These are phyloP conservation scores for Nematodospora valgi DNA, from an alignment of 805 yeast genomes.

Conservation along the genomic window DNA sequence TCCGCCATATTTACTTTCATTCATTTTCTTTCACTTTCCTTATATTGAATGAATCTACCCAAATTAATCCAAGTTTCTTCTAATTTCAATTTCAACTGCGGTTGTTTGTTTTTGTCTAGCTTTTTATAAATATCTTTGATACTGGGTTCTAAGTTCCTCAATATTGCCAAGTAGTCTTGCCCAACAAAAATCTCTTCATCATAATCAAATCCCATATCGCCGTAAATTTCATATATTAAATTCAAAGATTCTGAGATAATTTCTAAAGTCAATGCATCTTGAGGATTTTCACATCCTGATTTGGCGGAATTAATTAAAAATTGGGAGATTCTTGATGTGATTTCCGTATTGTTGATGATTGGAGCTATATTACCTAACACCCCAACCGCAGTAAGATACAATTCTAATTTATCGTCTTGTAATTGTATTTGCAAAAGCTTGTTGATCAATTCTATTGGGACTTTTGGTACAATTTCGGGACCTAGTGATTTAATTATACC, in stretches of 20 bases:
- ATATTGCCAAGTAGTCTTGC: slow-evolving; percentile 43
- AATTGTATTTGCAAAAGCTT: slow-evolving; percentile 2
- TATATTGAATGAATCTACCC: slow-evolving; percentile 75
- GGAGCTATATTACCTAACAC: slow-evolving; percentile 51
- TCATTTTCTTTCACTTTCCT: slow-evolving; percentile 30
- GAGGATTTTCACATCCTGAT: neutral
- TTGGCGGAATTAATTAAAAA: slow-evolving; percentile 32
- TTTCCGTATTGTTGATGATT: slow-evolving; percentile 40
- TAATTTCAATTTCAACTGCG: slow-evolving; percentile 56
- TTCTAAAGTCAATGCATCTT: slow-evolving; percentile 17
- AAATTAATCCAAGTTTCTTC: slow-evolving; percentile 67
- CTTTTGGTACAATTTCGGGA: slow-evolving; percentile 23
- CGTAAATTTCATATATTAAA: slow-evolving; percentile 71
- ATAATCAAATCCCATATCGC: slow-evolving; percentile 65
- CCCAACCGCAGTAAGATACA: slow-evolving; percentile 45
- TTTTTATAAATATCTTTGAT: slow-evolving; percentile 20
- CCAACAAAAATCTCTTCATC: slow-evolving; percentile 66
- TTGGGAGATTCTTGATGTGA: slow-evolving; percentile 44
- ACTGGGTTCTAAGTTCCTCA: slow-evolving; percentile 12
- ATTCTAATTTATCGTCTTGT: slow-evolving; percentile 28
- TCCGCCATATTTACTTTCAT: neutral
- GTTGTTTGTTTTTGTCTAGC: slow-evolving; percentile 44
- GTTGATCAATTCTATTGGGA: slow-evolving; percentile 24
- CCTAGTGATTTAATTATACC: slow-evolving; percentile 36
- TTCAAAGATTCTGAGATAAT: slow-evolving; percentile 60